Base-by-base conservation (phyloP, 2,329 filamentous ascomycete genomes). In the Pseudophaeomoniella oleicola region DNA sequence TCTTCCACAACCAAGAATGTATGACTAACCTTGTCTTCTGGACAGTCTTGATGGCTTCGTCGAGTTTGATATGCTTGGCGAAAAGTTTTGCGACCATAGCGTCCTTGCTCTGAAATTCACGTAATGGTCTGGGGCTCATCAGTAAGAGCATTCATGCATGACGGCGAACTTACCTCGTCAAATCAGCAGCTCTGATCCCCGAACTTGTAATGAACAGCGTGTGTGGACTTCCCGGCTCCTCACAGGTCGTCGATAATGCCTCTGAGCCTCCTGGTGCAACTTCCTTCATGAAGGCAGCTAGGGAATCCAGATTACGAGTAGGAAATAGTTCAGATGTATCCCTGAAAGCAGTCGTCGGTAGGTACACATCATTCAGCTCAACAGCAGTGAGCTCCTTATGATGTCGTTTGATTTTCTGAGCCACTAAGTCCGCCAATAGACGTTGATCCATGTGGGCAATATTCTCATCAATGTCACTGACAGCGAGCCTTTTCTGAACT, bases 31-130 rank as follows among this genome's bases (percentile, higher is more conserved):
- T 69, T 36, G 64, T 65, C 43, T 66, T 71, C 50, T 81, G 70
- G 30, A 93, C 73, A 52, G 81, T 82, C 40, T 79, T 69, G 36
- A 87, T 75, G 19, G 87, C 82, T 49, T 96, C 88, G 37, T 83
- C 74, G 9, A 98, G 60, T 61, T 98, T 98, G 65, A 98, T 93
- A 57, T 98, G 90, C 58, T 98, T 98, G 19, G 90, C 88, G 57
- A 98, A 98, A 53, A 98, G 66, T 58, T 98, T 98, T 2, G 83
- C 81, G 2, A 98, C 78, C 32, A 74, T 71, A 35, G 71, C 75
- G 5, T 84, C 76, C 55, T 90, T 85, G 36, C 70, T 78, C 53
- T 87, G 82, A 48, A 90, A 88, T 45, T 77, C 76, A 34, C 85
- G 73, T 44, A 93, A 64, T 2, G 75, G 70, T 49, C 82, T 81